phyloP scores from a whole-genome alignment of 306 rosid genomes.

The Vigna reflexopilosa region DNA sequence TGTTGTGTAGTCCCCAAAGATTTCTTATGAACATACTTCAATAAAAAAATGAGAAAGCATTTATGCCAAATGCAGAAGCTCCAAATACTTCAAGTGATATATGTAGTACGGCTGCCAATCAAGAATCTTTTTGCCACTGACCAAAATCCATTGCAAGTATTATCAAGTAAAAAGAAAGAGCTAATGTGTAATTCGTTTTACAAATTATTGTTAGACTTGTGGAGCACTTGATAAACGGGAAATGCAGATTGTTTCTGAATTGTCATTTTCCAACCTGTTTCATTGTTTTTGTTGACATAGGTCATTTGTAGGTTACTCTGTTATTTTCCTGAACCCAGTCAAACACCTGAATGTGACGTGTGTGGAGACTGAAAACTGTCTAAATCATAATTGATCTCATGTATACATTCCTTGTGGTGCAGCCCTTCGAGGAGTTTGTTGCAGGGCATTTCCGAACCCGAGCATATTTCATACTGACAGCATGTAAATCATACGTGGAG shows the following conservation, averaged over 20 bases:
- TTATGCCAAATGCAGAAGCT: too few species aligned
- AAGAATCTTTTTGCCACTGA: too few species aligned
- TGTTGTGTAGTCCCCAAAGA: too few species aligned
- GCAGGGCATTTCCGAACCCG: slow-evolving; percentile 57
- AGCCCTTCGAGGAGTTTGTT: slow-evolving; percentile 81
- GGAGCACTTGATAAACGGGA: not conserved
- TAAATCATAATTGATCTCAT: not conserved
- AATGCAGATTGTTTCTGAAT: slow-evolving; percentile 7
- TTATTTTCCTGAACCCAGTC: not conserved
- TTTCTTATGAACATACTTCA: too few species aligned
- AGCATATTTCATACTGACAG: slow-evolving; percentile 62
- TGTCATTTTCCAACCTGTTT: not conserved
- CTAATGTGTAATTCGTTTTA: not conserved
- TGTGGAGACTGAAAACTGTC: not conserved
- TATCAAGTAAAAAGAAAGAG: not conserved
- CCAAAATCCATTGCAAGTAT: too few species aligned
- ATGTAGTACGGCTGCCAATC: too few species aligned
- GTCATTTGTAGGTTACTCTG: not conserved
- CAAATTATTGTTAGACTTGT: not conserved
- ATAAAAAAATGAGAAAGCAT: too few species aligned
- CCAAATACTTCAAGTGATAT: too few species aligned
- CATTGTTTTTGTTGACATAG: slow-evolving; percentile 5
- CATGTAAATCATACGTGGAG: slow-evolving; percentile 65
- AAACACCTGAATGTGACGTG: not conserved
- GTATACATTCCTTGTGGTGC: slow-evolving; percentile 46